phyloP scores from a whole-genome alignment of 495 filamentous ascomycete species.

The Penicillium paxilli region DNA sequence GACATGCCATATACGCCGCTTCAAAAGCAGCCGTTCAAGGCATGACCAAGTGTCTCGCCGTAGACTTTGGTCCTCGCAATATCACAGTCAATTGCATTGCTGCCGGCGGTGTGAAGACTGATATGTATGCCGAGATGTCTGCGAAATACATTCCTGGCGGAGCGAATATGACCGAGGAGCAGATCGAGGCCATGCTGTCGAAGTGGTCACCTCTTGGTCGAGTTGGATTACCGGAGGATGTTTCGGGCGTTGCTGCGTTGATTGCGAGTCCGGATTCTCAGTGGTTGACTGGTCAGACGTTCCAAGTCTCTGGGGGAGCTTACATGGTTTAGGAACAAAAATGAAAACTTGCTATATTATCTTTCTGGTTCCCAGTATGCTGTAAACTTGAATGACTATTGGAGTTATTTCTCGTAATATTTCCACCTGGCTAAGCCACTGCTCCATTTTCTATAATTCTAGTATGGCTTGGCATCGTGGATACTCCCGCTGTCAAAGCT shows the following conservation, averaged over 20 bases:
- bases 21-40: constrained; percentile 56
- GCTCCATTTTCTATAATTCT: too few species aligned
- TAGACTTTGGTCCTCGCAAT: constrained; percentile 52
- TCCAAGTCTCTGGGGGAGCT: constrained; percentile 52
- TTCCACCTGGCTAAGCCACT: too few species aligned
- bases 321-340: constrained; percentile 22
- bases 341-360: too few species aligned
- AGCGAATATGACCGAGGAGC: constrained; percentile 28
- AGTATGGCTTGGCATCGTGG: too few species aligned
- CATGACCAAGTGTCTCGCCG: constrained; percentile 55
- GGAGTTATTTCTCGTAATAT: too few species aligned
- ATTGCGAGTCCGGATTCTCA: constrained; percentile 46
- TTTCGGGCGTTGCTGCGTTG: constrained; percentile 53
- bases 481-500: too few species aligned
- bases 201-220: constrained; percentile 45
- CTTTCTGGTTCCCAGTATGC: too few species aligned
- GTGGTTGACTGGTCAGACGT: constrained; percentile 56
- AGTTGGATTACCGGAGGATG: constrained; percentile 52
- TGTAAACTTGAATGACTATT: too few species aligned
- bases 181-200: constrained; percentile 25
- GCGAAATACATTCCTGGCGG: constrained; percentile 37
- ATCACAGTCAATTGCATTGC: constrained; percentile 56
- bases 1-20: constrained; percentile 48
- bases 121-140: constrained; percentile 44
- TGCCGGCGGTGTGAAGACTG: constrained; percentile 41